These are phyloP conservation scores for Trichocladium antarcticum DNA, from an alignment of 495 filamentous ascomycete species.

Conservation along the genomic window DNA sequence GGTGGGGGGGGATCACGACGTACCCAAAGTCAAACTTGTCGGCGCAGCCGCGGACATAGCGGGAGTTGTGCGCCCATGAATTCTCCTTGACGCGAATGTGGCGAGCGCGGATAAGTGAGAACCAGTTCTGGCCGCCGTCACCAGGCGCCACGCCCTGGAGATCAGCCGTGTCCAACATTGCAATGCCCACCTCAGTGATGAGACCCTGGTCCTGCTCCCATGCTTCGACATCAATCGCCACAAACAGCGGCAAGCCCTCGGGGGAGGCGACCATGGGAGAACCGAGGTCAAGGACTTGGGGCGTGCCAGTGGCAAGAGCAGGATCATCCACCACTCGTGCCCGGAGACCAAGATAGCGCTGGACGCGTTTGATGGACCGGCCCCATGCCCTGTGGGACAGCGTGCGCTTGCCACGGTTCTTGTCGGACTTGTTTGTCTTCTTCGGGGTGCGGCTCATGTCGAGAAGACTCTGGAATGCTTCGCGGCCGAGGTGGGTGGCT, in stretches of 20 bases:
- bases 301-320: not conserved
- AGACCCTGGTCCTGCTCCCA: conserved; percentile 52
- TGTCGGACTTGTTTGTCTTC: conserved; percentile 26
- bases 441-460: conserved; percentile 15
- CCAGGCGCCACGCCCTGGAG: conserved; percentile 46
- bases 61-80: conserved; percentile 47
- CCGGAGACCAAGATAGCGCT: conserved; percentile 59
- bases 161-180: conserved; percentile 63
- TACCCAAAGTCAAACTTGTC: conserved; percentile 67
- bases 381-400: conserved; percentile 38
- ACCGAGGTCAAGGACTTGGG: conserved; percentile 10
- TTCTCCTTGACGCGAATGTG: conserved; percentile 73
- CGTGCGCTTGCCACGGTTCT: conserved; percentile 35
- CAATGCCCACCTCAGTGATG: conserved; percentile 80
- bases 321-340: conserved; percentile 5
- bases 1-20: conserved; percentile 16
- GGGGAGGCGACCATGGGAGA: conserved; percentile 33
- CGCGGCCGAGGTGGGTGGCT: conserved; percentile 4
- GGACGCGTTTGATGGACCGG: conserved; percentile 45
- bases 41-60: conserved; percentile 58
- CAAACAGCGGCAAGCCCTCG: conserved; percentile 49
- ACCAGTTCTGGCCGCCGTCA: conserved; percentile 50
- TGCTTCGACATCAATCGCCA: conserved; percentile 72
- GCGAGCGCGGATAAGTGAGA: conserved; percentile 48
- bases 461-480: conserved; percentile 8